Evolutionary conservation across 768 basidiomycete genomes (phyloP), one percentile per base, ranked within the genome.

Genomic region (Tulasnella sp.): DNA sequence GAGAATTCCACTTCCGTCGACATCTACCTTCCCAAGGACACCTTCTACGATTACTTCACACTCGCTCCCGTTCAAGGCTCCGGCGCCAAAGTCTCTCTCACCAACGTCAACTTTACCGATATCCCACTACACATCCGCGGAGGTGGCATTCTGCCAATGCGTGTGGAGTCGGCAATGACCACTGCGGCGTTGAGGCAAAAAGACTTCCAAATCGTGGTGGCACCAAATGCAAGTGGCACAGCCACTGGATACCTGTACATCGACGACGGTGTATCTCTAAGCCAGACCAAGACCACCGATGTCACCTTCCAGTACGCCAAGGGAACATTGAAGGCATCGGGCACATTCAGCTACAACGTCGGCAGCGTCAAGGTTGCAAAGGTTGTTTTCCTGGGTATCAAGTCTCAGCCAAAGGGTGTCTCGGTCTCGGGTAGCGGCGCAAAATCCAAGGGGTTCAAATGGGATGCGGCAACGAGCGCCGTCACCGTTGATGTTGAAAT

Each of bases 91-190:
- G 82, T 89, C 73, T 86, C 85, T 18, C 78, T 82, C 29, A 69
- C 74, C 67, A 44, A 89, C 81, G 84, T 91, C 79, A 83, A 86
- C 78, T 88, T 88, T 80, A 89, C 88, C 5, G 81, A 87, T 42
- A 92, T 92, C 74, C 91, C 91, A 0, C 82, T 92, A 51, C 86
- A 90, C 81, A 91, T 92, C 83, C 86, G 85, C 70, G 88, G 91
- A 70, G 91, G 91, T 16, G 83, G 83, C 1, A 84, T 93, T 48
- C 83, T 92, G 1, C 91, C 91, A 5, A 84, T 92, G 42, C 87
- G 91, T 48, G 85, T 82, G 1, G 81, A 86, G 74, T 86, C 87
- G 39, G 86, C 90, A 61, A 90, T 90, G 89, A 92, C 91, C 29
- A 92, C 90, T 0, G 84, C 86, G 2, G 86, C 84, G 79, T 83